These are phyloP conservation scores for Seiridium unicorne DNA, from an alignment of 2,329 filamentous ascomycete species.

Conservation along the genomic window DNA sequence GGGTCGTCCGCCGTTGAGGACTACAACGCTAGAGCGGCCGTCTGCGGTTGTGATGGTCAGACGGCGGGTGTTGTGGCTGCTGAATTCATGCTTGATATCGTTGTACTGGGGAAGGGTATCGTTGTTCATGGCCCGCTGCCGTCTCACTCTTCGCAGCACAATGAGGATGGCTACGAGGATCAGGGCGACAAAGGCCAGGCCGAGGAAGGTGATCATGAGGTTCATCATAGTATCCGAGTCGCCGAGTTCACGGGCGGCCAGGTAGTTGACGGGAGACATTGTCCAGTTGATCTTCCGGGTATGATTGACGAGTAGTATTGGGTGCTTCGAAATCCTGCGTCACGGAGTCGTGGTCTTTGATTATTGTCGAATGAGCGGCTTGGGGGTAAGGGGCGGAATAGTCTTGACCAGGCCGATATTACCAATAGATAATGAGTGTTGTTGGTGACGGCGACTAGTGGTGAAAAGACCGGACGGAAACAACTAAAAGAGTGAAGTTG, in stretches of 20 bases:
- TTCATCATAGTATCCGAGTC: constrained; percentile 65
- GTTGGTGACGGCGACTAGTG: constrained; percentile 16
- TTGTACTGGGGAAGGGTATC: constrained; percentile 69
- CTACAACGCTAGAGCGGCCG: constrained; percentile 67
- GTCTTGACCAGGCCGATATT: constrained; percentile 28
- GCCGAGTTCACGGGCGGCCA: constrained; percentile 35
- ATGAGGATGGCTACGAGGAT: constrained; percentile 67
- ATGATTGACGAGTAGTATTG: neutral
- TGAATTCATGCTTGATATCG: constrained; percentile 50
- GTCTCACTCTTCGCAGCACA: constrained; percentile 65
- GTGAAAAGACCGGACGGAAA: constrained; percentile 44
- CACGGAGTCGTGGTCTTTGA: constrained; percentile 15
- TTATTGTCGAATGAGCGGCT: constrained; percentile 9
- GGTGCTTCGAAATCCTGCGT: constrained; percentile 15
- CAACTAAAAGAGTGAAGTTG: constrained; percentile 47
- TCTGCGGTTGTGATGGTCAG: constrained; percentile 58
- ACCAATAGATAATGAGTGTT: constrained; percentile 22
- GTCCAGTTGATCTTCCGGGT: constrained; percentile 6
- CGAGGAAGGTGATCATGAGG: constrained; percentile 76
- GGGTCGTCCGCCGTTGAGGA: constrained; percentile 66
- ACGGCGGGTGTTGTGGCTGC: constrained; percentile 36
- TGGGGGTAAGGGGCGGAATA: constrained; percentile 23
- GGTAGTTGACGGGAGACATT: constrained; percentile 37
- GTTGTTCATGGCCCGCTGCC: constrained; percentile 43
- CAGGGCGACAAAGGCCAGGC: constrained; percentile 72